Evolutionary conservation across 2,329 filamentous ascomycete genomes (phyloP), one percentile per base, ranked within the genome.

Genomic region (Ceratocystis harringtonii): DNA sequence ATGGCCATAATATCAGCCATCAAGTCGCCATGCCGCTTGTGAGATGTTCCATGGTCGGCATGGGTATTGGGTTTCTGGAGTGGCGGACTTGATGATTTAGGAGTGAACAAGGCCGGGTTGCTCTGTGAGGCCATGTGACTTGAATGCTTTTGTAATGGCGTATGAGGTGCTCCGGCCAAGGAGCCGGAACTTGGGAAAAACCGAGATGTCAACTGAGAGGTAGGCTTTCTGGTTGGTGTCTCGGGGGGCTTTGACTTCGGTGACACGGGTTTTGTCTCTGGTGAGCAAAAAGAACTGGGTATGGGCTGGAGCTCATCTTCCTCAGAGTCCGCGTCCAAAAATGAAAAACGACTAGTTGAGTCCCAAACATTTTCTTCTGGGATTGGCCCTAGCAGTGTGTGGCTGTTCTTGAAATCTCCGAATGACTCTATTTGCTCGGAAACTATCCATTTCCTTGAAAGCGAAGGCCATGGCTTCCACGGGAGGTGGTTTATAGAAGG

Each of bases 401-500:
- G 28, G 25, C 22, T 12, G 10, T 22, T 50, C 6, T 12, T 6
- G 36, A n/a, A n/a, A 22, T 3, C 61, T 52, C 61, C 7, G 8
- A 5, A 36, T 62, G 28, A 36, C 25, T 50, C 61, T 22, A 50
- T 50, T 8, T 30, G 8, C 0, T 62, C 61, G 7, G 32, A 12
- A 12, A 50, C 19, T 22, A 12, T 30, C 43, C 44, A 62, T 12
- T 32, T 62, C n/a, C 15, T 62, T 17, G 17, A 5, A 45, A 50
- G 5, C 36, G 61, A 62, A 4, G 63, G 52, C 63, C 50, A 64
- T 22, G 52, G 63, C n/a, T 45, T 64, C 63, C 63, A 64, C 19
- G 52, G 28, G 15, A 62, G n/a, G n/a, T 22, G 43, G 50, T 28
- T 19, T 17, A 48, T 4, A 45, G 25, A 50, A 22, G 45, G 7